Conservation (phyloP, 108 stramenopile genomes). For the Nitzschia sp. region DNA sequence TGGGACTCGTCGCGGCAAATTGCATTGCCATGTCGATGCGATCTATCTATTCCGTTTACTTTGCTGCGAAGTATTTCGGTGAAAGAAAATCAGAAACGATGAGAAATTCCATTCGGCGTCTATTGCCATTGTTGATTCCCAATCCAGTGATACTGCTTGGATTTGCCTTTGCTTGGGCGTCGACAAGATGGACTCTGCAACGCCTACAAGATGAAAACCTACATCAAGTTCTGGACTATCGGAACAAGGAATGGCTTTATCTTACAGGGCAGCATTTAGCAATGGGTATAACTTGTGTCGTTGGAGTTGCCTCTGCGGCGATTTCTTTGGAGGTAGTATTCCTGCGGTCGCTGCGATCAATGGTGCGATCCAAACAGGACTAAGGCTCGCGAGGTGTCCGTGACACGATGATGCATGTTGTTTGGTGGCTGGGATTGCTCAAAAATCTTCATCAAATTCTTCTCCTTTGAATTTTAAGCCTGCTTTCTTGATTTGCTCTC, state of each 20-base stretch:
- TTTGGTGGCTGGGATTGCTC: not conserved
- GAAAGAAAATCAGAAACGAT: not conserved
- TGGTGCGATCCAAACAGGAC: constrained; percentile 34
- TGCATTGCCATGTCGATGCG: constrained; percentile 75
- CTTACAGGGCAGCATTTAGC: constrained; percentile 56
- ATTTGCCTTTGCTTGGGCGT: constrained; percentile 45
- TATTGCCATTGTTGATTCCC: constrained; percentile 47
- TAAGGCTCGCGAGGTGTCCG: not conserved
- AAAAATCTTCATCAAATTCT: constrained; percentile 25
- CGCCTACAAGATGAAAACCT: constrained; percentile 23
- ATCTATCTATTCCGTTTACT: constrained; percentile 63
- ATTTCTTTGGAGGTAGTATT: constrained; percentile 45
- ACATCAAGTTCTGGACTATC: constrained; percentile 18
- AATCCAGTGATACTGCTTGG: constrained; percentile 49
- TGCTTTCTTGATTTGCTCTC: constrained; percentile 47
- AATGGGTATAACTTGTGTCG: constrained; percentile 46
- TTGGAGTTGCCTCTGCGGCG: constrained; percentile 28
- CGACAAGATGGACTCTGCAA: constrained; percentile 37
- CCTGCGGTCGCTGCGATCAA: constrained; percentile 29
- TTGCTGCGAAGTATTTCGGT: constrained; percentile 65
- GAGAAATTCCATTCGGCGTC: not conserved
- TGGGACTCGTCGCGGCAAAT: constrained; percentile 79
- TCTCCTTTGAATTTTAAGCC: constrained; percentile 17
- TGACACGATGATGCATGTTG: not conserved
- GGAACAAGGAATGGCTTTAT: constrained; percentile 52